A percentile compares a stretch with the other conserved stretches of the same genome.
phyloP scores from a whole-genome alignment of 2,329 filamentous ascomycete genomes.

The Apiospora marii region DNA sequence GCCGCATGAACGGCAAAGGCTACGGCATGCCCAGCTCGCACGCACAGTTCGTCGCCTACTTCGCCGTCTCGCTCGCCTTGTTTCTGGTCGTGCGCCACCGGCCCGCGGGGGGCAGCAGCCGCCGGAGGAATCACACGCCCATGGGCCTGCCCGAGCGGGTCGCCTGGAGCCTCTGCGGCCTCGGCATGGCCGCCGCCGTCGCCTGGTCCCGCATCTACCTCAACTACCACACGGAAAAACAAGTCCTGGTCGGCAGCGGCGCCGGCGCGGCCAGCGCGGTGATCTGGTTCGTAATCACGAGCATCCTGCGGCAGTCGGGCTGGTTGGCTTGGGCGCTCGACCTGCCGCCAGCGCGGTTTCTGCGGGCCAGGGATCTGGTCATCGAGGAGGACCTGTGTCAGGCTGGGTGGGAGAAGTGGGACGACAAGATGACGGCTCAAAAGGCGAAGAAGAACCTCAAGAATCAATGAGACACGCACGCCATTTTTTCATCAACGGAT shows the following conservation, averaged over 20 bases:
- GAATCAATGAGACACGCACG: slow-evolving; percentile 28
- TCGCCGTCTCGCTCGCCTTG: slow-evolving; percentile 82
- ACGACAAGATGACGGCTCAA: slow-evolving; percentile 55
- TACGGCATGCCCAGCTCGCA: slow-evolving; percentile 98
- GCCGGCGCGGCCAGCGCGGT: slow-evolving; percentile 77
- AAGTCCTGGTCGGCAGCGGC: slow-evolving; percentile 81
- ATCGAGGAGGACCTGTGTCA: slow-evolving; percentile 88
- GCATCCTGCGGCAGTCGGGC: slow-evolving; percentile 70
- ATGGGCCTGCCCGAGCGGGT: slow-evolving; percentile 69
- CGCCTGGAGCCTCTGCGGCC: slow-evolving; percentile 60
- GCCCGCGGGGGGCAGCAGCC: slow-evolving; percentile 52
- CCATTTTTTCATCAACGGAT: neutral
- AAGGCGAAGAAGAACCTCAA: slow-evolving; percentile 45
- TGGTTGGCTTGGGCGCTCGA: slow-evolving; percentile 78
- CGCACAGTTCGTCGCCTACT: slow-evolving; percentile 93
- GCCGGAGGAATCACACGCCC: slow-evolving; percentile 56
- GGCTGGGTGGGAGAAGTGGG: slow-evolving; percentile 94
- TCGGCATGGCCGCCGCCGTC: slow-evolving; percentile 71
- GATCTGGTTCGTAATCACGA: slow-evolving; percentile 80
- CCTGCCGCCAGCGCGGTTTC: slow-evolving; percentile 65
- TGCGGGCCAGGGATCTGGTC: slow-evolving; percentile 83
- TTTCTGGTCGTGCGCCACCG: slow-evolving; percentile 86
- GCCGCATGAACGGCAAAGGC: slow-evolving; percentile 85
- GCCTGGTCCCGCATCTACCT: slow-evolving; percentile 88
- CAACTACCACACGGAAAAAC: slow-evolving; percentile 87